Conservation (phyloP, 345 rosid genomes). For the Pelargonium nanum region DNA sequence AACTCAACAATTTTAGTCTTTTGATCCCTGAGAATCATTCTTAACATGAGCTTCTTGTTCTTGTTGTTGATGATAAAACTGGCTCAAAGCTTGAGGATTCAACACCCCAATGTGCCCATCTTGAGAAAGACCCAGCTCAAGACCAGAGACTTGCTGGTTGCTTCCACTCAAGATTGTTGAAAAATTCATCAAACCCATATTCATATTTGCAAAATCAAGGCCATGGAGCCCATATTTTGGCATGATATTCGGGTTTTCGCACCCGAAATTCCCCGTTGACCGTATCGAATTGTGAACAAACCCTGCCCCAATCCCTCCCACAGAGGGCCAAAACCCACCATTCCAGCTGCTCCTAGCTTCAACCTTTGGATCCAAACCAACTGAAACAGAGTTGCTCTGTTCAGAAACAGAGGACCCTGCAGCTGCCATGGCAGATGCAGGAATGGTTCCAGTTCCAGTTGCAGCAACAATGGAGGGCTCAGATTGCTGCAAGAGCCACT, state of each 20-base stretch:
- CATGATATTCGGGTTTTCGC: constrained; percentile 21
- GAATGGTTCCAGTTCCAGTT: constrained; percentile 60
- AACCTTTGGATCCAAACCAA: constrained; percentile 25
- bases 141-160: constrained; percentile 43
- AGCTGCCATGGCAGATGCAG: constrained; percentile 42
- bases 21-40: constrained; percentile 48
- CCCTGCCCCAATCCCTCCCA: constrained; percentile 36
- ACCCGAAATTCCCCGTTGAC: constrained; percentile 26
- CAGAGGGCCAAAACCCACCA: constrained; percentile 32
- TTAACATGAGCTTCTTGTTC: constrained; percentile 27
- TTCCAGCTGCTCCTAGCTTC: constrained; percentile 13
- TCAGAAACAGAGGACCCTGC: constrained; percentile 42
- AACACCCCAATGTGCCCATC: constrained; percentile 44
- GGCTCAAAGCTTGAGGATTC: constrained; percentile 40
- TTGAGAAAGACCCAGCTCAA: constrained; percentile 59
- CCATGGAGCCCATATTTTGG: constrained; percentile 40
- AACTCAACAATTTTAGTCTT: constrained; percentile 17
- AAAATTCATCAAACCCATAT: constrained; percentile 45
- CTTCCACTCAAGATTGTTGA: constrained; percentile 28
- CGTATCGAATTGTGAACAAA: constrained; percentile 26
- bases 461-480: constrained; percentile 62
- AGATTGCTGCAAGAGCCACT: constrained; percentile 58
- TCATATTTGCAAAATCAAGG: constrained; percentile 37
- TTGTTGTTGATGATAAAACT: constrained; percentile 48
- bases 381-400: constrained; percentile 35